Evolutionary conservation across 2,329 filamentous ascomycete species (phyloP).

Genomic region (Zymoseptoria ardabiliae): DNA sequence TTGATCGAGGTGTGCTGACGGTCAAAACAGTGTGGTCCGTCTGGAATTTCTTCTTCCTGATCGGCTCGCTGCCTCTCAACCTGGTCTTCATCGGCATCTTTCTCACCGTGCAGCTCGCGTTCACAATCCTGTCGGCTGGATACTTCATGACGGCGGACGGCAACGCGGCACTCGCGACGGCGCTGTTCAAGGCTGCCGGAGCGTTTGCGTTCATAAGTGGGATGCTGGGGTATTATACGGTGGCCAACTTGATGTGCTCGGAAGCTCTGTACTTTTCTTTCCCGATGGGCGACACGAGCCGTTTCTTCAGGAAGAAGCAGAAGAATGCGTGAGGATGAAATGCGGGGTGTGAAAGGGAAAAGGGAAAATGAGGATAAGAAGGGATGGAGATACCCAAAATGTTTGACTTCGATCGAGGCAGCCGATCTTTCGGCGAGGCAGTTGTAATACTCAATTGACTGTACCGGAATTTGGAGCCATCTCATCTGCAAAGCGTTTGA

Average conservation of each 20-base stretch:
- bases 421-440: too few relatives aligned
- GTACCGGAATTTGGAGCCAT: background rate
- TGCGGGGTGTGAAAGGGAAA: background rate
- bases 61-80: constrained; percentile 41
- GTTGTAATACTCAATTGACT: background rate
- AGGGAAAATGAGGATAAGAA: background rate
- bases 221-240: constrained; percentile 41
- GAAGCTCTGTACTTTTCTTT: constrained; percentile 32
- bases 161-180: constrained; percentile 26
- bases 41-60: constrained; percentile 40
- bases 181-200: constrained; percentile 40
- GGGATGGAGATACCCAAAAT: background rate
- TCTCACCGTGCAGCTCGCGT: constrained; percentile 40
- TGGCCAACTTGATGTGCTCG: constrained; percentile 38
- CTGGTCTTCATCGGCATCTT: constrained; percentile 45
- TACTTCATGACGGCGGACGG: constrained; percentile 44
- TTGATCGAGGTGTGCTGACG: constrained; percentile 1
- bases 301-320: constrained; percentile 32
- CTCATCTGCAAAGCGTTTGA: background rate
- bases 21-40: constrained; percentile 38
- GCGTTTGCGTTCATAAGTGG: constrained; percentile 43
- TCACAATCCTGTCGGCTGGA: constrained; percentile 37
- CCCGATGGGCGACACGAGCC: constrained; percentile 37
- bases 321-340: constrained; percentile 7
- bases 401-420: background rate